Evolutionary conservation across 805 yeast genomes (phyloP), one percentile per base, ranked within the genome.

Genomic region (Candida verbasci): DNA sequence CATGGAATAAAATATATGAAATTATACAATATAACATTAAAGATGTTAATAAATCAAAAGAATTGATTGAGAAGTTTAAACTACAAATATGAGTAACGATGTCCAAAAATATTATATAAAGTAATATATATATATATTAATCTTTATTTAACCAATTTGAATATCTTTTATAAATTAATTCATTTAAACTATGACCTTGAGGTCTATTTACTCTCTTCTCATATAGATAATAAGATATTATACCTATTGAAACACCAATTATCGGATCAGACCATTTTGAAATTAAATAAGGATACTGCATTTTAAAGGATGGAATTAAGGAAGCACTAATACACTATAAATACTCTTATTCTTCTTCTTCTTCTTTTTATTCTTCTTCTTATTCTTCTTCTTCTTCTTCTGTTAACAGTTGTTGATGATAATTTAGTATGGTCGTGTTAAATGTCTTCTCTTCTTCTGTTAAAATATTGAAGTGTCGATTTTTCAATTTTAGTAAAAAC

Each of bases 171-270:
- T 39, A 30, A 3, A 78, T 41, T 35, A 82, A 59, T 42, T 78
- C 83, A 43, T 72, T 69, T 48, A 83, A 56, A 2, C 71, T 57
- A 42, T 80, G 86, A 9, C 86, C 87, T 34, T 68, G 70, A 23
- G 69, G 68, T 45, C 85, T 66, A 2, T 74, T 76, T 1, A 68
- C 68, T 46, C 84, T 66, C 41, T 52, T 58, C 52, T 84, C 94
- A 45, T 80, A 78, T 8, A 78, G 59, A 44, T 74, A 80, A 53
- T 78, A 84, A 4, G 87, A 76, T 6, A 73, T 58, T 0, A 72
- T 68, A 1, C 94, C 94, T 2, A 82, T 69, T 0, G 67, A 52
- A 3, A 82, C 49, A 2, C 83, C 89, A 43, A 81, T 72, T 2
- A 80, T 18, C 4, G 91, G 87, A 52, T 84, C 94, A 8, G 72